Evolutionary conservation across 2,329 filamentous ascomycete species (phyloP).

Genomic region (Diaporthe citrichinensis): DNA sequence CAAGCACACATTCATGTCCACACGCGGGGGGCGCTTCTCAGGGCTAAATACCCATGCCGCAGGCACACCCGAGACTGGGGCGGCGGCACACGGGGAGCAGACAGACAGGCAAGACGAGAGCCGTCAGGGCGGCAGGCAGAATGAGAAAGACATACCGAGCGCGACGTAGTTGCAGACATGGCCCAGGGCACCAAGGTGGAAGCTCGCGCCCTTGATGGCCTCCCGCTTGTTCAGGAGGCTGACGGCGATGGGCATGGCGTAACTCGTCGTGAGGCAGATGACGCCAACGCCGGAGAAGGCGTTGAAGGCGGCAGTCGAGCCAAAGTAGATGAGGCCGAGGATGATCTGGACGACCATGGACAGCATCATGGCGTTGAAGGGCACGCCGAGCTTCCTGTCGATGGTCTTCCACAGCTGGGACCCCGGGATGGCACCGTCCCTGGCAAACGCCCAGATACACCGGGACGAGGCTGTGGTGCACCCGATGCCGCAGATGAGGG

Average conservation of each 20-base stretch:
- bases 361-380: conserved; percentile 80
- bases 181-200: conserved; percentile 74
- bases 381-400: conserved; percentile 73
- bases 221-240: conserved; percentile 73
- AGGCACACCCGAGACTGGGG: background rate
- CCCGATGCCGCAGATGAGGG: conserved; percentile 76
- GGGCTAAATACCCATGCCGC: background rate
- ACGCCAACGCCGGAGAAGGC: conserved; percentile 80
- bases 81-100: background rate
- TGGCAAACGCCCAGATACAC: conserved; percentile 78
- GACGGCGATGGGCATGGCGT: conserved; percentile 76
- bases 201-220: conserved; percentile 69
- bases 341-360: conserved; percentile 75
- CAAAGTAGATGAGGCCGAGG: conserved; percentile 78
- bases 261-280: conserved; percentile 78
- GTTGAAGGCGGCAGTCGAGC: conserved; percentile 78
- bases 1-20: conserved; percentile 8
- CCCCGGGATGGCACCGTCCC: conserved; percentile 78
- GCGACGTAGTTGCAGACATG: conserved; percentile 74
- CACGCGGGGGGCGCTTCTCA: background rate
- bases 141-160: conserved; percentile 62
- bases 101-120: background rate
- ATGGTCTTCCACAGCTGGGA: conserved; percentile 73
- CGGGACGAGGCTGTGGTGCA: conserved; percentile 79
- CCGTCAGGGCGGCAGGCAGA: background rate